phyloP scores from a whole-genome alignment of 1,139 yeast species.

The Sporopachydermia cereana region DNA sequence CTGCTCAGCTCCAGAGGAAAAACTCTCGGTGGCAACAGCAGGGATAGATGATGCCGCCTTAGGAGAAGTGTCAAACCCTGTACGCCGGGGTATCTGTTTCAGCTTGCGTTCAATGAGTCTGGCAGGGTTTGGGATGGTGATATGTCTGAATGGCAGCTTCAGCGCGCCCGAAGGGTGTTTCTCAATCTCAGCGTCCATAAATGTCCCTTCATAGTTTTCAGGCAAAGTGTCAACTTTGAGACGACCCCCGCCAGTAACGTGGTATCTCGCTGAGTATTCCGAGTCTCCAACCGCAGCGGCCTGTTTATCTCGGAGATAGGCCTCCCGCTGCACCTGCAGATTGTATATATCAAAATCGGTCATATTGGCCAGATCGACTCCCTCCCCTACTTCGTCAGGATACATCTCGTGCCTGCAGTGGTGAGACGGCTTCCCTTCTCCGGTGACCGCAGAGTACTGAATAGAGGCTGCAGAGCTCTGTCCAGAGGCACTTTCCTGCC shows the following conservation, averaged over 20 bases:
- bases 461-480: neutral
- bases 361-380: conserved; percentile 2
- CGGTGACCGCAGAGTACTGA: neutral
- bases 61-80: neutral
- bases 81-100: neutral
- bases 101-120: neutral
- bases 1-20: neutral
- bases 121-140: neutral
- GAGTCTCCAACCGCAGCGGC: conserved; percentile 8
- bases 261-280: conserved; percentile 1
- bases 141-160: neutral
- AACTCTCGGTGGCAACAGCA: neutral
- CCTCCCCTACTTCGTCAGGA: neutral
- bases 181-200: neutral
- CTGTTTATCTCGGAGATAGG: conserved; percentile 20
- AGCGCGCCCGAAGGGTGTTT: neutral
- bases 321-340: conserved; percentile 23
- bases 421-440: neutral
- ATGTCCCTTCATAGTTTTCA: conserved; percentile 12
- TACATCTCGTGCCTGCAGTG: no score
- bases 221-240: conserved; percentile 5
- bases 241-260: neutral
- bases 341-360: conserved; percentile 31
- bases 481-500: neutral
- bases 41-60: neutral